Base-by-base conservation (phyloP, 2,329 filamentous ascomycete genomes). In the Chaetomium sp. region DNA sequence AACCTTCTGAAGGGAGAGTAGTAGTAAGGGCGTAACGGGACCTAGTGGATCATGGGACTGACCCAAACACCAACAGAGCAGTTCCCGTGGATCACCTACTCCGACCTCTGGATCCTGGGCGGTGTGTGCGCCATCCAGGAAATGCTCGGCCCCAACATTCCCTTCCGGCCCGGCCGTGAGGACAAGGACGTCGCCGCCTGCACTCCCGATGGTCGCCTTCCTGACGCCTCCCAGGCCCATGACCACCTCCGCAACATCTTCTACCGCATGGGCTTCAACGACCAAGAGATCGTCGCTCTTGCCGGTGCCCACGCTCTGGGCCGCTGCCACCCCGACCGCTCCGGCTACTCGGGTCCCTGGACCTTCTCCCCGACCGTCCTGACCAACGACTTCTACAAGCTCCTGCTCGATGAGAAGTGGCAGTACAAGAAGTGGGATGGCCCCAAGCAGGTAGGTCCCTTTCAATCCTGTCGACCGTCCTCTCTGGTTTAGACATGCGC, bases 71-170 rank as follows among this genome's bases (percentile, higher is more conserved):
- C 12, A 57, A 60, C 62, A 82, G 81, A 79, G 64, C 85, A 91
- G 74, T 91, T 89, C 81, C 91, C 92, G 51, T 97, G 92, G 94
- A 96, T 97, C 75, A 81, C 81, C 60, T 95, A 96, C 81, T 95
- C 91, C 11, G 92, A 99, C 70, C 86, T 99, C 64, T 97, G 92
- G 94, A 97, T 94, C 59, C 84, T 99, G 55, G 86, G 75, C 52
- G 94, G 90, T 68, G 85, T 94, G 62, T 82, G 79, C 70, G 89
- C 91, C 64, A 85, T 97, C 70, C 92, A 97, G 77, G 92, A 99
- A 76, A 92, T 96, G 86, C 84, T 91, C 70, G 92, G 92, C 6
- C 92, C 92, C 60, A 75, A 78, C 66, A 85, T 99, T 65, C 89
- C 91, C 59, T 99, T 85, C 86, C 83, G 92, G 67, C 89, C 92